Evolutionary conservation across 768 basidiomycete species (phyloP), one percentile per base, ranked within the genome.

Genomic region (Kwoniella pini): DNA sequence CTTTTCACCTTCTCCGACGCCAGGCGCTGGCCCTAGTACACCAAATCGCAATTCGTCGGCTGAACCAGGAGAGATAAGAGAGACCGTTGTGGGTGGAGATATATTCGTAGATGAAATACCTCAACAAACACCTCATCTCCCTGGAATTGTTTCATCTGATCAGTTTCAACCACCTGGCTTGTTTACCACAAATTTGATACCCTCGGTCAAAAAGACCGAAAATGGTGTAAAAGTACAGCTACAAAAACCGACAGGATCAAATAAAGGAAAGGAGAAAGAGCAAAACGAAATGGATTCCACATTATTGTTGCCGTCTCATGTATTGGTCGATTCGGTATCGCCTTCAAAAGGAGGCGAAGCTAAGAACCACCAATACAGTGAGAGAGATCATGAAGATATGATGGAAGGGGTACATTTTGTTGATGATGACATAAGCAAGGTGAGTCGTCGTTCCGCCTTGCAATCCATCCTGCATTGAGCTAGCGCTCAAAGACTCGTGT

Each of bases 361-460:
- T 4, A 45, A 54, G 43, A 57, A 21, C 33, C 54, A 44, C 39
- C 49, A 46, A 26, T 51, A 24, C 11, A 38, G 52, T 36, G 17
- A 51, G 40, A 24, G 13, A 21, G 45, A 33, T 27, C 48, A 40
- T 15, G 67, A 57, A 11, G 44, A 63, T 30, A 31, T 55, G 3
- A 70, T 72, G 68, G 73, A 75, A 48, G 73, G 73, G 0, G 11
- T 75, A 9, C 66, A 68, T 57, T 68, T 75, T 28, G 52, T 75
- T 11, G 73, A 70, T 44, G 67, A 72, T 27, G 68, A 72, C 42
- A 59, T 65, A 26, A 53, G 67, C 15, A 65, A 54, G 51, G 71
- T 72, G 43, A 50, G 67, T 49, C 17, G 21, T 22, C 27, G 9
- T 3, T 21, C 36, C 22, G 30, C 9, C 24, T 13, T 26, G 28